A percentile compares a stretch with the other conserved stretches of the same genome.
These are phyloP conservation scores for Candida dubliniensis DNA, from an alignment of 1,139 yeast species.

Conservation along the genomic window DNA sequence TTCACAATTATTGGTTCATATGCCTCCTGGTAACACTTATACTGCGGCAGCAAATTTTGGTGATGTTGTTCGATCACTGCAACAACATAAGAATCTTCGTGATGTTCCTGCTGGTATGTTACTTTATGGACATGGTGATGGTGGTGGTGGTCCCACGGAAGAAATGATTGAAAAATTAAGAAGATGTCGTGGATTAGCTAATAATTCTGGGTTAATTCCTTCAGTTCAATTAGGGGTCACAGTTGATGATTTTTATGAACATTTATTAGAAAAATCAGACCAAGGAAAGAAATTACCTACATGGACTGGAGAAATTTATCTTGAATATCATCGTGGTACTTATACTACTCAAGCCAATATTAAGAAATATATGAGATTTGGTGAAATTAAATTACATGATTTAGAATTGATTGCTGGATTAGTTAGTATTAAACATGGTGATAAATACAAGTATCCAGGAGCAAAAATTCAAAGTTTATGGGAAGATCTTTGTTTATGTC, in stretches of 20 bases:
- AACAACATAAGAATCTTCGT: conserved; percentile 80
- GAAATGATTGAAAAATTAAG: conserved; percentile 92
- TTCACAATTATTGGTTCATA: conserved; percentile 87
- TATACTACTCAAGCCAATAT: conserved; percentile 91
- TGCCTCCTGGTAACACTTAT: conserved; percentile 97
- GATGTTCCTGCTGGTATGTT: conserved; percentile 79
- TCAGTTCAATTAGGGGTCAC: conserved; percentile 74
- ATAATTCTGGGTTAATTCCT: conserved; percentile 80
- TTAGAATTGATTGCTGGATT: conserved; percentile 80
- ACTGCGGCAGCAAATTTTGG: conserved; percentile 93
- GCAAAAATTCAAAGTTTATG: conserved; percentile 67
- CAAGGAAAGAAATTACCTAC: conserved; percentile 70
- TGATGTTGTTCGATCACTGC: conserved; percentile 77
- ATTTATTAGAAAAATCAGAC: conserved; percentile 59
- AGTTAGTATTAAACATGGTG: conserved; percentile 54
- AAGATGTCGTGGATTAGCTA: conserved; percentile 83
- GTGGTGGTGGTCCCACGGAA: conserved; percentile 97
- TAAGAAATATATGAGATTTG: conserved; percentile 73
- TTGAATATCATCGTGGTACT: conserved; percentile 94
- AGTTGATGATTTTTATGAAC: conserved; percentile 76
- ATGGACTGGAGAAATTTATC: conserved; percentile 92
- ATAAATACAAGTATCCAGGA: conserved; percentile 67
- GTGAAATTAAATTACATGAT: conserved; percentile 82
- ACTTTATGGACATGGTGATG: conserved; percentile 92
- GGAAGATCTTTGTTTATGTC: conserved; percentile 88